Evolutionary conservation across 2,329 filamentous ascomycete species (phyloP), one percentile per base, ranked within the genome.

Genomic region (Sphaerulina vaccinii): DNA sequence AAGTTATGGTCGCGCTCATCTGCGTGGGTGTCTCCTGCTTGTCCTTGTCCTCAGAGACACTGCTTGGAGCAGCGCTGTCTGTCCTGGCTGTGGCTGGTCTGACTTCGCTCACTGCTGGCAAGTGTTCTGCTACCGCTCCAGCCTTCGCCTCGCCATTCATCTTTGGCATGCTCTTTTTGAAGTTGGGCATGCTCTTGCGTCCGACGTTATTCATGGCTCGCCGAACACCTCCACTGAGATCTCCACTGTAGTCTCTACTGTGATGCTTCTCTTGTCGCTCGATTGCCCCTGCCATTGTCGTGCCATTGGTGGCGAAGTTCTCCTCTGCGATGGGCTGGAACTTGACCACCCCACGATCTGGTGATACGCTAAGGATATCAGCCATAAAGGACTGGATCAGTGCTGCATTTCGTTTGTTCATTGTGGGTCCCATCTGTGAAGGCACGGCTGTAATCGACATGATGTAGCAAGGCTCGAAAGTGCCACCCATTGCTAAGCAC

Each of bases 371-470:
- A 0, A 95, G 75, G 0, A 83, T 77, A 19, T 89, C 85, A 11
- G 83, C 77, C 69, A 96, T 79, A 67, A 87, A 85, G n/a, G 76
- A 77, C 65, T 93, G 88, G 3, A 95, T 80, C 15, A 95, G 72
- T n/a, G 79, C 78, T 1, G 88, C 83, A 68, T 92, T 93, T 56
- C 89, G 83, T 67, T 87, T 87, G 72, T 96, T 96, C 46, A 83
- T 88, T 3, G 83, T 80, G 0, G 87, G 82, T 55, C 85, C 84
- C 51, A 93, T 73, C 58, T 88, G 79, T 9, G 77, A 77, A 1
- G 86, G 78, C 8, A 93, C 75, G 0, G 88, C 84, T 29, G 80
- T 85, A 53, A 96, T 80, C 27, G 82, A 86, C 64, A 95, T 75
- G 54, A 85, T 79, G 65, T 96, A 96, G 16, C 88, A 87, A 3